These are phyloP conservation scores for Umbilicus rupestris DNA, from an alignment of 164 flowering plant genomes.

Conservation along the genomic window DNA sequence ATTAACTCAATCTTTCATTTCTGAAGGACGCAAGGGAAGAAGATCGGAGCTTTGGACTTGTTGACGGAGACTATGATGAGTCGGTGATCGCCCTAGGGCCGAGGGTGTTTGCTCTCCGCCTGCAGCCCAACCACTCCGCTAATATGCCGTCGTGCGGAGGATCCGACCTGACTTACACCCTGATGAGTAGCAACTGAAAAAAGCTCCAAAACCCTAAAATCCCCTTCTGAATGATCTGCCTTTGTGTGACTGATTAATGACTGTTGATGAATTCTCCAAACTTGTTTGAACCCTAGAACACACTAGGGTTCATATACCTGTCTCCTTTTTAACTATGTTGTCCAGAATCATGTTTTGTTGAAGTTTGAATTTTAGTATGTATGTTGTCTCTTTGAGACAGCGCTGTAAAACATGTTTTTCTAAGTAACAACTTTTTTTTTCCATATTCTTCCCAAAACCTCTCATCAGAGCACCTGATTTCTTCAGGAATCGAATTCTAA, in stretches of 20 bases:
- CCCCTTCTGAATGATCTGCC: not conserved
- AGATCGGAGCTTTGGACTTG: not conserved
- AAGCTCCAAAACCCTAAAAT: not conserved
- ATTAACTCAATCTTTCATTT: not conserved
- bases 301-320: not conserved
- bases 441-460: no score
- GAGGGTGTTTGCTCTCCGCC: slow-evolving; percentile 2
- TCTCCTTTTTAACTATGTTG: no score
- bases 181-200: slow-evolving; percentile 3
- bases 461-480: no score
- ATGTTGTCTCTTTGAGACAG: no score
- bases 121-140: not conserved
- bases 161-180: slow-evolving; percentile 8
- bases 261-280: not conserved
- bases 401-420: no score
- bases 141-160: slow-evolving; percentile 2
- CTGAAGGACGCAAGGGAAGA: slow-evolving; percentile 2
- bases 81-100: slow-evolving; percentile 5
- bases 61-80: not conserved
- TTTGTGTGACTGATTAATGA: not conserved
- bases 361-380: no score
- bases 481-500: no score
- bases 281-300: not conserved
- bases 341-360: no score
- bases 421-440: no score